Evolutionary conservation across 2,329 filamentous ascomycete genomes (phyloP).

Genomic region (Pyrenochaeta sp.): DNA sequence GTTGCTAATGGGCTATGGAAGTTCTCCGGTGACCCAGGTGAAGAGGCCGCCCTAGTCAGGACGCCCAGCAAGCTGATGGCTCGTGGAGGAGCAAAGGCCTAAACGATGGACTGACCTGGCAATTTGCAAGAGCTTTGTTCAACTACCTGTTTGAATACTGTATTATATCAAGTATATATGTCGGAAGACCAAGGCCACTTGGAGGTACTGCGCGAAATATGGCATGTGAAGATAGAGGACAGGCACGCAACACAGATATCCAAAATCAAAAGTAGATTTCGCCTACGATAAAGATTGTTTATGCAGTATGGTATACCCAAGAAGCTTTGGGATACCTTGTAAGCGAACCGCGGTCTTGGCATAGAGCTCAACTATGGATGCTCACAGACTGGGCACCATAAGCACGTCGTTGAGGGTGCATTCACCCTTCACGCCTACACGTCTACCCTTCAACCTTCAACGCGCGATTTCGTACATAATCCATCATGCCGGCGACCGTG

Average conservation of each 20-base stretch:
- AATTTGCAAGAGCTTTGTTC: neutral
- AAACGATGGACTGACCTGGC: neutral
- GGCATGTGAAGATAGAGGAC: neutral
- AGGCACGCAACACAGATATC: neutral
- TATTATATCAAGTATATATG: neutral
- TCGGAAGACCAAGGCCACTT: neutral
- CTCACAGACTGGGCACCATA: neutral
- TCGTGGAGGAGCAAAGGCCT: slow-evolving; percentile 21
- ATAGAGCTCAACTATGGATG: neutral
- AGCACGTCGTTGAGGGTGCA: neutral
- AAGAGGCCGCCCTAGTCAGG: slow-evolving; percentile 39
- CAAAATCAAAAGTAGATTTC: neutral
- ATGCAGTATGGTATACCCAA: neutral
- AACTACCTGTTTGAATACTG: slow-evolving; percentile 1
- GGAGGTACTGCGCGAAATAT: neutral
- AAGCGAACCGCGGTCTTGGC: slow-evolving; percentile 3
- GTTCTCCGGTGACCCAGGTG: slow-evolving; percentile 58
- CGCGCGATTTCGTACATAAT: neutral
- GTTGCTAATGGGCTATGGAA: slow-evolving; percentile 58
- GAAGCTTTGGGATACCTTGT: neutral
- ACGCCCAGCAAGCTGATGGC: slow-evolving; percentile 33
- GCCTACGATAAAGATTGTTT: neutral
- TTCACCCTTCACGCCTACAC: neutral
- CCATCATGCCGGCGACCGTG: slow-evolving; percentile 28
- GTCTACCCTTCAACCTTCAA: neutral